phyloP scores from a whole-genome alignment of 2,329 filamentous ascomycete species.

The Beauveria rudraprayagi region DNA sequence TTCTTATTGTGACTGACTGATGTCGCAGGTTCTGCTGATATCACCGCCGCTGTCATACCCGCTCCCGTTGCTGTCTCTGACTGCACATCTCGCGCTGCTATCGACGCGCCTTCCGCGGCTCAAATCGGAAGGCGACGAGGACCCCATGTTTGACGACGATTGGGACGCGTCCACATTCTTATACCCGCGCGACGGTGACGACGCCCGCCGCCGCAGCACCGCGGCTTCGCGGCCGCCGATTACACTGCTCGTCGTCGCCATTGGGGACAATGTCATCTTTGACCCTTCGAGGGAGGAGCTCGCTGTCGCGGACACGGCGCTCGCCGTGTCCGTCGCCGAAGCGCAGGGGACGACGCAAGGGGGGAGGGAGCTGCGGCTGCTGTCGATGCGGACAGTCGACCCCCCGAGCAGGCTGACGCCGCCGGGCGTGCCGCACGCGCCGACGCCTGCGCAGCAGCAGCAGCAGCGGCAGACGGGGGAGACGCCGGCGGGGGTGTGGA shows the following conservation, averaged over 20 bases:
- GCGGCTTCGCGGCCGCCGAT: slow-evolving; percentile 60
- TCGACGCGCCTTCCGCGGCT: slow-evolving; percentile 76
- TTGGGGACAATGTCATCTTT: slow-evolving; percentile 85
- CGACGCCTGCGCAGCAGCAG: slow-evolving; percentile 35
- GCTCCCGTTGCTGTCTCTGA: slow-evolving; percentile 83
- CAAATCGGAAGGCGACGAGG: slow-evolving; percentile 86
- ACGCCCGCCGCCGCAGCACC: slow-evolving; percentile 13
- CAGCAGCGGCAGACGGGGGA: slow-evolving; percentile 40
- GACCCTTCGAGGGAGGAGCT: slow-evolving; percentile 89
- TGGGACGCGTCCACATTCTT: slow-evolving; percentile 78
- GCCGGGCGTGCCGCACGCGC: slow-evolving; percentile 58
- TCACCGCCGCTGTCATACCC: slow-evolving; percentile 92
- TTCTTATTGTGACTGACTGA: neutral
- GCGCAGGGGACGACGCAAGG: slow-evolving; percentile 18
- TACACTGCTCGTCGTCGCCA: slow-evolving; percentile 80
- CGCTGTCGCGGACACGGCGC: slow-evolving; percentile 79
- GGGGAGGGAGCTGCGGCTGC: slow-evolving; percentile 47
- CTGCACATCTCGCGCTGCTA: slow-evolving; percentile 86
- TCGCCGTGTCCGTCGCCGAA: slow-evolving; percentile 73
- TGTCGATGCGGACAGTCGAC: slow-evolving; percentile 66
- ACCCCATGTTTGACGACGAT: slow-evolving; percentile 96
- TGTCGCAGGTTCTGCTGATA: slow-evolving; percentile 70
- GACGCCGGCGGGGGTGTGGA: slow-evolving; percentile 70
- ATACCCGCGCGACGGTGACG: slow-evolving; percentile 48
- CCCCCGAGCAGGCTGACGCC: slow-evolving; percentile 66